Base-by-base conservation (phyloP, 768 basidiomycete genomes). In the Rhodosporidiobolus odoratus region DNA sequence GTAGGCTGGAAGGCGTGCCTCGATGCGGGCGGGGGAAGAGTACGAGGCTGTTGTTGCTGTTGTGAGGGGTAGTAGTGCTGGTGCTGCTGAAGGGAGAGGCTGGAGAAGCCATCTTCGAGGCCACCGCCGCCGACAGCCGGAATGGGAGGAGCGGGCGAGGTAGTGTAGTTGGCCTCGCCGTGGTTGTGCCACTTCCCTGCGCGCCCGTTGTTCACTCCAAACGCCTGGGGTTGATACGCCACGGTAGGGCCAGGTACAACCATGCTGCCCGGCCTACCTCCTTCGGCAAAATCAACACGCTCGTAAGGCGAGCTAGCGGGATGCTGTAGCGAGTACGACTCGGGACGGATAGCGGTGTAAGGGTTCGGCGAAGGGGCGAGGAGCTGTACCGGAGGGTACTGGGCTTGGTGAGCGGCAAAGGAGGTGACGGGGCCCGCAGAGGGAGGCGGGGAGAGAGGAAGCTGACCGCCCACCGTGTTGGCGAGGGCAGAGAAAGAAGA, bases 31-130 rank as follows among this genome's bases (percentile, higher is more conserved):
- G 67, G 43, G 34, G n/a, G 37, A 53, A 62, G 37, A 43, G 75
- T 0, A 80, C 82, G 8, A 78, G 79, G 52, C 80, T 88, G 79
- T 4, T 16, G 5, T 5, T 10, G 32, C 8, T 52, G 48, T 50
- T 25, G 58, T 25, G 15, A 23, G 35, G 34, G 35, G 57, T 35
- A n/a, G 57, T 58, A 34, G 10, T 30, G 2, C 37, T 43, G 41
- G 17, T 58, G 56, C 45, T 45, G 54, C 34, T 65, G 60, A 30
- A 71, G 64, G 32, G 32, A 37, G 45, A 60, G 35, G 21, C 50
- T 21, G 25, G 58, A 58, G 52, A 67, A 67, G 23, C 53, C 60
- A 43, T 62, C 59, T n/a, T 67, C 66, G 59, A 67, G 13, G 35
- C 65, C 65, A 30, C 45, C 32, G n/a, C n/a, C n/a, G n/a, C n/a